Evolutionary conservation across 176 grass and related monocot species (phyloP).

Genomic region (Alopecurus myosuroides): DNA sequence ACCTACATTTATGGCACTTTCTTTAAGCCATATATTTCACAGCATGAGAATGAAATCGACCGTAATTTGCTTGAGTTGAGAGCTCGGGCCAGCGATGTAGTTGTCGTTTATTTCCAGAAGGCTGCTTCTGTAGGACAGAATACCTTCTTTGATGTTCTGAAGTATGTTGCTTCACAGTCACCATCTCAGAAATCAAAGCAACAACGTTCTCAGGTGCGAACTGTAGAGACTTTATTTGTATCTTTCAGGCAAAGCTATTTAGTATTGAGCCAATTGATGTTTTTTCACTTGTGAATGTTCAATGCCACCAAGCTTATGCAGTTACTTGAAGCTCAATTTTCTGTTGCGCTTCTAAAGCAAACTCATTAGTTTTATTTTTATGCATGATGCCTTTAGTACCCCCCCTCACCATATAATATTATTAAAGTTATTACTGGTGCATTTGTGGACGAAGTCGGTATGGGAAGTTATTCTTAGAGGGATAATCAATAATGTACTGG

Average conservation of each 20-base stretch:
- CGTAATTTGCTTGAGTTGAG: slow-evolving; percentile 84
- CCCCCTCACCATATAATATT: not conserved
- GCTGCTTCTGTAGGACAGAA: slow-evolving; percentile 55
- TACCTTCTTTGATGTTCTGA: slow-evolving; percentile 83
- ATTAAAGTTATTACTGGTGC: not conserved
- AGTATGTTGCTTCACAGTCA: slow-evolving; percentile 79
- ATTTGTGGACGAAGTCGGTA: not conserved
- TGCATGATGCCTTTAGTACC: slow-evolving; percentile 11
- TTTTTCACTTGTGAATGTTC: not conserved
- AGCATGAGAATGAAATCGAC: slow-evolving; percentile 97
- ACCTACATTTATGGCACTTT: slow-evolving; percentile 92
- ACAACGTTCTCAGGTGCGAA: slow-evolving; percentile 50
- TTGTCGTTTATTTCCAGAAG: slow-evolving; percentile 74
- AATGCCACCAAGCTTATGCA: not conserved
- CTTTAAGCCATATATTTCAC: slow-evolving; percentile 85
- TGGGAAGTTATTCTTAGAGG: not conserved
- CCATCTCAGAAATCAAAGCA: slow-evolving; percentile 56
- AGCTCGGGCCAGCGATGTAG: slow-evolving; percentile 69
- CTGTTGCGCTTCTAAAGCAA: not conserved
- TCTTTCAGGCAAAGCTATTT: not conserved
- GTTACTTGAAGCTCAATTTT: not conserved
- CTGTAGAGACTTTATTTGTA: not conserved
- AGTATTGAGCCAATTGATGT: slow-evolving; percentile 1
- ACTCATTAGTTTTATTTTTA: slow-evolving; percentile 8
- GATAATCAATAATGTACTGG: not conserved